These are phyloP conservation scores for Diaporthe sp. DNA, from an alignment of 2,329 filamentous ascomycete genomes.

Conservation along the genomic window DNA sequence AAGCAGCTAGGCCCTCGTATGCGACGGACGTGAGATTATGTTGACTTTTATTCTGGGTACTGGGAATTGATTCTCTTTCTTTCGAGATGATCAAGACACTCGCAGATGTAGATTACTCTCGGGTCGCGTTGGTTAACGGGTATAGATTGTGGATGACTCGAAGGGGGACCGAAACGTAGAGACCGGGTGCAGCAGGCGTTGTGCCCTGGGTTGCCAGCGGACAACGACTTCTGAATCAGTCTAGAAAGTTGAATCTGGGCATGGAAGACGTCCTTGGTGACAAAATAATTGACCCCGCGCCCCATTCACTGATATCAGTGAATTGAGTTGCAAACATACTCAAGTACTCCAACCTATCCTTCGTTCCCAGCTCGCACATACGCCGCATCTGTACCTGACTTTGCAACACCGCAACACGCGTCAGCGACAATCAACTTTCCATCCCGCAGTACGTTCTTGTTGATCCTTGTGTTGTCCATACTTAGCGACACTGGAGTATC, in stretches of 20 bases:
- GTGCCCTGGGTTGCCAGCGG: no score
- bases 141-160: background rate
- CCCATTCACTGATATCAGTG: background rate
- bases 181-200: no score
- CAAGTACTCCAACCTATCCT: no score
- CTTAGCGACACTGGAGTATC: no score
- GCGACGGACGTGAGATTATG: background rate
- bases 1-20: no score
- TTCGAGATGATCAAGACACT: background rate
- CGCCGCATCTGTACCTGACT: background rate
- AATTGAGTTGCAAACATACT: background rate
- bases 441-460: background rate
- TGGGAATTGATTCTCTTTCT: background rate
- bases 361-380: background rate
- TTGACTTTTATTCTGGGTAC: background rate
- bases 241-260: no score
- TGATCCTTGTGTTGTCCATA: no score
- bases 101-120: background rate
- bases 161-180: no score
- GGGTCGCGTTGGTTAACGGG: background rate
- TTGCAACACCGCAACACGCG: background rate
- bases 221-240: no score
- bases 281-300: no score
- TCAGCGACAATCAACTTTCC: background rate
- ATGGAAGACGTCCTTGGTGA: no score